Evolutionary conservation across 257 asterid species (phyloP).

Genomic region (Solanum bukasovii): DNA sequence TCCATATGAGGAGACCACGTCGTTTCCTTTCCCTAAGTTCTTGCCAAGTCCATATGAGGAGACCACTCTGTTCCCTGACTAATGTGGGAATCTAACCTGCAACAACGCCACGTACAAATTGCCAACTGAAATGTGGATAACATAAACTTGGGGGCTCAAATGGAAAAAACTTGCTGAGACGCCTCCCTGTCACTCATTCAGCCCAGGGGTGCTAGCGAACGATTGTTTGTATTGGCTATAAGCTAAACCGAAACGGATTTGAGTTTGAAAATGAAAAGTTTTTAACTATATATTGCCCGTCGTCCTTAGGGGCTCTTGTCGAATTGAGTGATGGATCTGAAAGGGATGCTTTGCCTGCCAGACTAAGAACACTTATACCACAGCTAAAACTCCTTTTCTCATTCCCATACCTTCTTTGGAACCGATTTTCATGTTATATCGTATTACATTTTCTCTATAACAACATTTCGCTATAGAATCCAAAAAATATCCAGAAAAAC

Average conservation of each 20-base stretch:
- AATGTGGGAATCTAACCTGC: background rate
- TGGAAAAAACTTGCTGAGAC: background rate
- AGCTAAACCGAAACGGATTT: background rate
- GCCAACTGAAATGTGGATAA: background rate
- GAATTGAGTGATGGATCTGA: background rate
- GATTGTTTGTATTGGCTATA: background rate
- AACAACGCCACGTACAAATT: background rate
- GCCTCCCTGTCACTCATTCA: background rate
- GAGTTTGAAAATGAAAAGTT: background rate
- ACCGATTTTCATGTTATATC: background rate
- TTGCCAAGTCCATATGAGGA: background rate
- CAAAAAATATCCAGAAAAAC: background rate
- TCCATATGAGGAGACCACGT: background rate
- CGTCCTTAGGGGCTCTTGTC: background rate
- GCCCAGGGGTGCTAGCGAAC: background rate
- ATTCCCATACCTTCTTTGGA: background rate
- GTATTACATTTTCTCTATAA: background rate
- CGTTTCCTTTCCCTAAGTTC: too few relatives aligned
- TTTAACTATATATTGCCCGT: background rate
- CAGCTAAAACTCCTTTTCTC: background rate
- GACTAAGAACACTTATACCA: background rate
- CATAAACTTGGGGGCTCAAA: background rate
- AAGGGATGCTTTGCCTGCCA: background rate
- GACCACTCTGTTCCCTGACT: background rate
- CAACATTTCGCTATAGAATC: background rate